Evolutionary conservation across 1,139 yeast species (phyloP), one percentile per base, ranked within the genome.

Genomic region (Casaregolazyma lundiana): DNA sequence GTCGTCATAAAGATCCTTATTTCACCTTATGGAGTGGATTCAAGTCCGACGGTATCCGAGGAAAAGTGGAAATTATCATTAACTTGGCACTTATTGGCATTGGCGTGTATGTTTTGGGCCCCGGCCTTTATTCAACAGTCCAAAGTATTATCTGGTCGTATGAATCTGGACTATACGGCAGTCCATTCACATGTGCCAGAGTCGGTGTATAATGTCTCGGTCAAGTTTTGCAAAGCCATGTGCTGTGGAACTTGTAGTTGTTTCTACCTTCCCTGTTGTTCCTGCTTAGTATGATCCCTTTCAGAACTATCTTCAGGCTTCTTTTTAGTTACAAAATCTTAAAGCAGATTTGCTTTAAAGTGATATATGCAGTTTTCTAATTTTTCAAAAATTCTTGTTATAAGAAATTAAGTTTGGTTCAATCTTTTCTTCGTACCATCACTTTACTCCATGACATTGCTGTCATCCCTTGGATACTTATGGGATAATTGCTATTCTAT

Each of bases 21-120:
- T 24, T 42, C 4, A 38, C 53, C 48, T 7, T 30, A 6, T 41
- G 38, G 38, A 17, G 16, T 34, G 21, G 37, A 7, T 34, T 34
- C 13, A 34, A 34, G 16, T 11, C 37, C 4, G 37, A 19, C 20
- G 21, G 37, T 15, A 17, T 34, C 11, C 19, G 21, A 17, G 70
- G 57, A 20, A 34, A 47, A 44, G 16, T 54, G 32, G 49, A 65
- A 53, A 64, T 69, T 30, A 48, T 64, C 6, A 42, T 67, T 42
- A 73, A 75, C 52, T 49, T 72, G 16, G 45, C 63, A 7, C 63
- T 78, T 47, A 72, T 78, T 38, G 54, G 55, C 2, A 62, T 72
- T 39, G 84, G 84, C 3, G 49, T 77, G 41, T 77, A 76, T 57
- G 72, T 78, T 46, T 62, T 79, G 41, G 84, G 82, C 0, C 83